Conservation (phyloP, 1,284 basidiomycete species). For the Laetiporus sulphureus region DNA sequence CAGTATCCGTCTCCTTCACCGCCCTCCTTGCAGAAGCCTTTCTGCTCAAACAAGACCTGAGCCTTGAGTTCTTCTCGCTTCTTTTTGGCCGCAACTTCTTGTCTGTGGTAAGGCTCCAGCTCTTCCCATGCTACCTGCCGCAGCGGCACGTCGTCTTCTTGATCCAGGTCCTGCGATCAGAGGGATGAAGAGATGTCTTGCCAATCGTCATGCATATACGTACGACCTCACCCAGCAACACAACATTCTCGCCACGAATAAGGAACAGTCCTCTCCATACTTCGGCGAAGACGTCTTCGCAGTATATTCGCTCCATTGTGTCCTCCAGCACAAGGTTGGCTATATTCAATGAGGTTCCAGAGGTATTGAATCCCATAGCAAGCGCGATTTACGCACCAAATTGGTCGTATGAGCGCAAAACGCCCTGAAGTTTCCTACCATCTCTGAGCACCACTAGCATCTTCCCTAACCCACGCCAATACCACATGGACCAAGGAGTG, state of each 20-base stretch:
- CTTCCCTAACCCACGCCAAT: conserved; percentile 66
- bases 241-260: conserved; percentile 98
- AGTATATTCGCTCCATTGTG: conserved; percentile 85
- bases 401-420: conserved; percentile 96
- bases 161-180: conserved; percentile 75
- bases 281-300: conserved; percentile 76
- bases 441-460: conserved; percentile 96
- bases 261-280: conserved; percentile 85
- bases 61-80: conserved; percentile 67
- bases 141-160: conserved; percentile 84
- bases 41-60: conserved; percentile 68
- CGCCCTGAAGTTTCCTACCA: conserved; percentile 93
- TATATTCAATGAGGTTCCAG: conserved; percentile 26
- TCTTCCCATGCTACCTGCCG: conserved; percentile 67
- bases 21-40: conserved; percentile 83
- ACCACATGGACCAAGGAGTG: conserved; percentile 12
- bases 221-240: conserved; percentile 94
- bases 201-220: conserved; percentile 27
- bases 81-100: conserved; percentile 65
- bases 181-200: not conserved
- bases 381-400: conserved; percentile 66
- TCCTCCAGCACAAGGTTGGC: conserved; percentile 92
- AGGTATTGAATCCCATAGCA: not conserved
- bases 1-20: conserved; percentile 89
- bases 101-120: conserved; percentile 67